Conservation (phyloP, 1,139 yeast species). For the Hansenula sp. region DNA sequence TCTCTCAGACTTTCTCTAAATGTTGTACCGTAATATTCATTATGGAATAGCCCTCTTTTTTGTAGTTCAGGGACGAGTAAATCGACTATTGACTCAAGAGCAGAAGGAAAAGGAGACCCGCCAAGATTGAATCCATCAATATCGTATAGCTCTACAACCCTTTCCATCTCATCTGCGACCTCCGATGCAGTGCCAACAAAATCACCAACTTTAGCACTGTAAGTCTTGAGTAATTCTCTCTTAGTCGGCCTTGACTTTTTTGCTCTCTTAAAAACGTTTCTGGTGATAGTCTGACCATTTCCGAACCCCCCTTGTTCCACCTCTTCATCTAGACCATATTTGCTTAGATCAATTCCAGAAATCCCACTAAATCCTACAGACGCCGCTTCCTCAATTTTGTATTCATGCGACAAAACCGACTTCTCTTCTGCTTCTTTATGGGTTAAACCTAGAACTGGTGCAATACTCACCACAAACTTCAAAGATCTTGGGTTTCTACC, state of each 20-base stretch:
- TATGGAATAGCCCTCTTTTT: slow-evolving; percentile 24
- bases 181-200: slow-evolving; percentile 23
- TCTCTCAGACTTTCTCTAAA: slow-evolving; percentile 20
- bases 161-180: slow-evolving; percentile 26
- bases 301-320: slow-evolving; percentile 13
- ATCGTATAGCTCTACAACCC: slow-evolving; percentile 26
- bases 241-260: slow-evolving; percentile 1
- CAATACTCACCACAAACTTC: slow-evolving; percentile 22
- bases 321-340: slow-evolving; percentile 28
- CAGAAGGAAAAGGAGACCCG: slow-evolving; percentile 24
- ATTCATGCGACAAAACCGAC: slow-evolving; percentile 32
- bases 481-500: slow-evolving; percentile 22
- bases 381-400: slow-evolving; percentile 28
- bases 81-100: slow-evolving; percentile 28
- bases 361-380: not conserved
- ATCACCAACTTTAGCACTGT: slow-evolving; percentile 9
- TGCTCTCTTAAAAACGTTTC: slow-evolving; percentile 16
- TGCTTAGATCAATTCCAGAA: slow-evolving; percentile 31
- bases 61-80: slow-evolving; percentile 26
- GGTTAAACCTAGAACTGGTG: slow-evolving; percentile 25
- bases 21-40: slow-evolving; percentile 23
- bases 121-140: slow-evolving; percentile 30
- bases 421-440: slow-evolving; percentile 27
- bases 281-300: not conserved
- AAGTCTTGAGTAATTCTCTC: slow-evolving; percentile 6